These are phyloP conservation scores for Flaveria trinervia DNA, from an alignment of 129 eudicot species.

Conservation along the genomic window DNA sequence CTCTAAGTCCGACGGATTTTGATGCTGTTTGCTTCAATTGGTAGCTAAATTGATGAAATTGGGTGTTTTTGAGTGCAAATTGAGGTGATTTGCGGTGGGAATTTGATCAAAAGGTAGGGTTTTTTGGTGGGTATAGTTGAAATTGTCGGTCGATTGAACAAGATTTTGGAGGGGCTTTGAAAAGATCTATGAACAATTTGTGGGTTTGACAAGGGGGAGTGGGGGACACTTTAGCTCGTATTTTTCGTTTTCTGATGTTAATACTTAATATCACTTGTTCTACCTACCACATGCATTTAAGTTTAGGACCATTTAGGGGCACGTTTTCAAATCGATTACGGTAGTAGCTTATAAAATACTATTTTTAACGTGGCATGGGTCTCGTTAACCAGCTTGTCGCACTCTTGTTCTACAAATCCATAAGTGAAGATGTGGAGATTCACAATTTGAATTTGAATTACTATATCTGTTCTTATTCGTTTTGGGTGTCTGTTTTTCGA, in stretches of 20 bases:
- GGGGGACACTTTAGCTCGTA: too few species aligned
- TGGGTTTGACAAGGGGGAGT: neutral
- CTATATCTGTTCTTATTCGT: fast-evolving
- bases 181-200: slow-evolving; percentile 14
- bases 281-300: neutral
- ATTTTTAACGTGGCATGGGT: too few species aligned
- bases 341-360: too few species aligned
- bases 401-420: too few species aligned
- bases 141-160: neutral
- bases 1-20: neutral
- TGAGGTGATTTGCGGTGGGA: neutral
- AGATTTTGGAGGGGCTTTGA: neutral
- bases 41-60: neutral
- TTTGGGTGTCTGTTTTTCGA: too few species aligned
- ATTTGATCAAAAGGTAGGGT: neutral
- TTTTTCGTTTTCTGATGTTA: too few species aligned
- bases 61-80: neutral
- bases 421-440: too few species aligned
- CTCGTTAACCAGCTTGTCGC: too few species aligned
- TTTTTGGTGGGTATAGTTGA: neutral
- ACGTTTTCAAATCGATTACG: neutral
- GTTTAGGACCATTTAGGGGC: neutral
- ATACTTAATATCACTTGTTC: neutral
- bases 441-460: too few species aligned
- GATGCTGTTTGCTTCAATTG: neutral